Base-by-base conservation (phyloP, 2,329 filamentous ascomycete species). In the Aspergillus hiratsukae region DNA sequence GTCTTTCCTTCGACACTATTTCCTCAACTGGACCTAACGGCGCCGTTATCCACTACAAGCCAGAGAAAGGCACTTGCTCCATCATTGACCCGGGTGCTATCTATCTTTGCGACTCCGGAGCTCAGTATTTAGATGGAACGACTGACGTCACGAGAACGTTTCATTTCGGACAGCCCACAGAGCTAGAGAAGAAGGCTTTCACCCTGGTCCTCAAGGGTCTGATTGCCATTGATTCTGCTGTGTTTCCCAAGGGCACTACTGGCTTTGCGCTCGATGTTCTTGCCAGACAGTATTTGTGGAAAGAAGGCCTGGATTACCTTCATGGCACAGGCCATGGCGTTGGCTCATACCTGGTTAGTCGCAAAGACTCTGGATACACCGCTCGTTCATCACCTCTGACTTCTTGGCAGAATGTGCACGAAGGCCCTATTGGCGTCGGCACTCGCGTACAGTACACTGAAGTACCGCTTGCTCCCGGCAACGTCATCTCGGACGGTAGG, bases 261-360 rank as follows among this genome's bases (percentile, higher is more conserved):
- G 94, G 94, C 1, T 97, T 92, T 74, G 91, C 93, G 4, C 81
- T 99, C 35, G 94, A 99, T 73, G 83, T 85, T 6, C 78, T 97
- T 53, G 94, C 94, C 14, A 87, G 94, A 55, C 94, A 99, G 67
- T 89, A 90, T 68, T 81, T 99, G 58, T 99, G 94, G 94, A 88
- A 90, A 69, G 83, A 93, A 68, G 94, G 94, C 0, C 80, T 99
- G 11, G 94, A 99, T 71, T 99, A 97, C 75, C 86, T 94, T 40
- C 94, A 99, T 71, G 94, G 94, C 55, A 99, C 94, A 4, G 94
- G 94, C 9, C 94, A 99, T 71, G 94, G 94, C 46, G 89, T 99
- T 37, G 94, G 94, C 28, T 96, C 91, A 1, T 99, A 88, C 75
- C 78, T 99, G 64, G 77, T 78, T 70, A 63, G 58, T 40, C 45